phyloP scores from a whole-genome alignment of 2,329 filamentous ascomycete species.

The Fusarium mangiferae region DNA sequence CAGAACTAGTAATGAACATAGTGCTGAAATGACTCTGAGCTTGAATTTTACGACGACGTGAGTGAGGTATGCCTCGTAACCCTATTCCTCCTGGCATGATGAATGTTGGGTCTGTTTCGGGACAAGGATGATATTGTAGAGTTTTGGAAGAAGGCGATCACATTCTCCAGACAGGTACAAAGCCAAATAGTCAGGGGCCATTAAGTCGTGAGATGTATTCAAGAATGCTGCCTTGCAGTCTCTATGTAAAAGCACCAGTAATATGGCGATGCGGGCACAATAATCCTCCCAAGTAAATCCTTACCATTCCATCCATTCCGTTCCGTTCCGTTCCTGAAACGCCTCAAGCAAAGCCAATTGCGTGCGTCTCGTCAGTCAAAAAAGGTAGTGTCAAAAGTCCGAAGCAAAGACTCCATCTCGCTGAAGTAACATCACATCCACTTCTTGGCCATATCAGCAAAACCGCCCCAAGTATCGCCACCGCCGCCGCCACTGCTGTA shows the following conservation, averaged over 20 bases:
- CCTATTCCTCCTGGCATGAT: neutral
- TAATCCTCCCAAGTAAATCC: conserved; percentile 5
- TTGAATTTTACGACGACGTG: neutral
- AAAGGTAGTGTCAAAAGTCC: neutral
- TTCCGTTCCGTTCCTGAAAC: conserved; percentile 34
- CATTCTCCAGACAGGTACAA: conserved; percentile 13
- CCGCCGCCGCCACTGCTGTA: conserved; percentile 44
- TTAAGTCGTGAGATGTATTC: conserved; percentile 35
- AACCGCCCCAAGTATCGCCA: conserved; percentile 50
- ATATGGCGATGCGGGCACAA: conserved; percentile 3
- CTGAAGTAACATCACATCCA: conserved; percentile 49
- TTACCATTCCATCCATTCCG: neutral
- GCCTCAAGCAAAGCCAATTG: conserved; percentile 29
- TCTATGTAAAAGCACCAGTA: conserved; percentile 13
- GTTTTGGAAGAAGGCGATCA: conserved; percentile 8
- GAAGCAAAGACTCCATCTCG: conserved; percentile 9
- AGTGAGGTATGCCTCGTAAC: conserved; percentile 11
- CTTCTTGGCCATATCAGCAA: conserved; percentile 54
- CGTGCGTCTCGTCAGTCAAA: conserved; percentile 8
- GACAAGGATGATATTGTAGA: neutral
- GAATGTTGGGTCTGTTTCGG: neutral
- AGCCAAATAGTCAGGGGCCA: conserved; percentile 10
- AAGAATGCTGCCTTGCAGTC: conserved; percentile 21
- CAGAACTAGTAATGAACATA: conserved; percentile 48
- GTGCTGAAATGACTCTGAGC: conserved; percentile 30